Evolutionary conservation across 768 basidiomycete genomes (phyloP).

Genomic region (Boletus subcaerulescens): DNA sequence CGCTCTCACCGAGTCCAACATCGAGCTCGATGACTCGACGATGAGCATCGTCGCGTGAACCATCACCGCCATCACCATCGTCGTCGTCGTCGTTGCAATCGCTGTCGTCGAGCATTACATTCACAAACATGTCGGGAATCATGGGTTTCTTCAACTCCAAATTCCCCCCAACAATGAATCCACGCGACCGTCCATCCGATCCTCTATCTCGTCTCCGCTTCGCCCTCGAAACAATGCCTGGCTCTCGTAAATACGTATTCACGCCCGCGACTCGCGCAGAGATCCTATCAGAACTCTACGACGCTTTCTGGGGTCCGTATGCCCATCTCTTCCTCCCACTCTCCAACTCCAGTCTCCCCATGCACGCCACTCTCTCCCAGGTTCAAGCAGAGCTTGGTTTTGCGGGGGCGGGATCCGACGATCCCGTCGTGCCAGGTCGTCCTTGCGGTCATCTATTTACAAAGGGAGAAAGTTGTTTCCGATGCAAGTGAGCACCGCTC

Average conservation of each 20-base stretch:
- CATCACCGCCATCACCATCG: not conserved
- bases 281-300: conserved; percentile 78
- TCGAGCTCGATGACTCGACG: not conserved
- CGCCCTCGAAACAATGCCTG: conserved; percentile 77
- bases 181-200: conserved; percentile 56
- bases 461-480: conserved; percentile 89
- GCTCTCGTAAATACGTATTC: conserved; percentile 73
- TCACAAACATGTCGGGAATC: conserved; percentile 36
- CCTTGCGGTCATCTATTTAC: conserved; percentile 85
- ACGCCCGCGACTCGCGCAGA: conserved; percentile 72
- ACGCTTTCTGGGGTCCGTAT: conserved; percentile 78
- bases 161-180: conserved; percentile 51
- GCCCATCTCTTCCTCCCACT: conserved; percentile 69
- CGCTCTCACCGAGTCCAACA: not conserved
- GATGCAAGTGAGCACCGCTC: conserved; percentile 74
- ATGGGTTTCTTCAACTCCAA: conserved; percentile 48
- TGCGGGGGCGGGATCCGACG: conserved; percentile 57
- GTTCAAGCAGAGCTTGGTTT: conserved; percentile 60
- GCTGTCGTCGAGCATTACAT: not conserved
- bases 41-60: not conserved
- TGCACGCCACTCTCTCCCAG: conserved; percentile 64
- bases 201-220: conserved; percentile 72
- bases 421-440: conserved; percentile 61
- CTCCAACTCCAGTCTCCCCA: conserved; percentile 58
- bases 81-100: not conserved